These are phyloP conservation scores for Paraphoma chrysanthemicola DNA, from an alignment of 2,329 filamentous ascomycete genomes.

Conservation along the genomic window DNA sequence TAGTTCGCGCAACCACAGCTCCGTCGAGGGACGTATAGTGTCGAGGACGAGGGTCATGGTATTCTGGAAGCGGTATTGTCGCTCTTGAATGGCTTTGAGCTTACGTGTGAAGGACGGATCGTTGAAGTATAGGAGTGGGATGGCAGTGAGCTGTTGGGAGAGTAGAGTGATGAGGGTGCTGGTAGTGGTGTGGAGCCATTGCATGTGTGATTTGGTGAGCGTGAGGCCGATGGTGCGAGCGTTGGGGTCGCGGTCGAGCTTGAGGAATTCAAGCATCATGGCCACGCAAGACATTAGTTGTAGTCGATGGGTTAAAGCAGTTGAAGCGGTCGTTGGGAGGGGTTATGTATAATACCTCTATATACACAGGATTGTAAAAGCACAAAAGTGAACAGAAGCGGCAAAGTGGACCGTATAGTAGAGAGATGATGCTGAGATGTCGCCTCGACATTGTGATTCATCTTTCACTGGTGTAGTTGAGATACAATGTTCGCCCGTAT, in stretches of 20 bases:
- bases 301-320: background rate
- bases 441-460: background rate
- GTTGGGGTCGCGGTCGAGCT: background rate
- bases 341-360: background rate
- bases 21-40: background rate
- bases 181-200: background rate
- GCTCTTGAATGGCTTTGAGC: background rate
- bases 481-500: background rate
- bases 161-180: background rate
- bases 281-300: background rate
- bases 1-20: background rate
- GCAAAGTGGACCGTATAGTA: background rate
- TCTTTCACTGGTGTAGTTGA: background rate
- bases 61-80: background rate
- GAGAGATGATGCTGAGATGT: background rate
- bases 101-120: background rate
- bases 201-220: background rate
- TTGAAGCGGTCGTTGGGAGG: background rate
- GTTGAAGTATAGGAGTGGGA: background rate
- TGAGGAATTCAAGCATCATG: background rate
- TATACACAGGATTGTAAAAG: no score
- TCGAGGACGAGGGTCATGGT: background rate
- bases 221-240: background rate
- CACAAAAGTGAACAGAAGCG: no score
- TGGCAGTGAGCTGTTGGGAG: background rate